Evolutionary conservation across 768 basidiomycete species (phyloP).

Genomic region (Ephemerocybe angulata): DNA sequence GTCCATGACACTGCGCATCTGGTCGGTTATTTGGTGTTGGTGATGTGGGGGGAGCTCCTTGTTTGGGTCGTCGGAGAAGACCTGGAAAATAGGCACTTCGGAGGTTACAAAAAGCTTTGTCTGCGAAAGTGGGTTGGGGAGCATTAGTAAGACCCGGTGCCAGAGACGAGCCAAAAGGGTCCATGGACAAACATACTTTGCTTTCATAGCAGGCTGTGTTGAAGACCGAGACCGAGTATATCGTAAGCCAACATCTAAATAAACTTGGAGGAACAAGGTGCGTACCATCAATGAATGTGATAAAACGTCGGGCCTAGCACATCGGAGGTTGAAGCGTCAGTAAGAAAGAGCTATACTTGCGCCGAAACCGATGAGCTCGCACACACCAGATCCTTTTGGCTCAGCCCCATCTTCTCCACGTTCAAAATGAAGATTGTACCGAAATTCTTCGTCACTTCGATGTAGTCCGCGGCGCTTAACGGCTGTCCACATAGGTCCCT

Average conservation of each 20-base stretch:
- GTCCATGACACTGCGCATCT: conserved; percentile 93
- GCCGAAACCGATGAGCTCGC: conserved; percentile 3
- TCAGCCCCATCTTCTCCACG: conserved; percentile 84
- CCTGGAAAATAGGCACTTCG: conserved; percentile 84
- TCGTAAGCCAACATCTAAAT: not conserved
- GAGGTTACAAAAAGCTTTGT: conserved; percentile 91
- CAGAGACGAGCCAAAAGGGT: not conserved
- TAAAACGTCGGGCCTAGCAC: conserved; percentile 88
- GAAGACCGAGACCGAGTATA: conserved; percentile 4
- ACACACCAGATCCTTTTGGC: conserved; percentile 78
- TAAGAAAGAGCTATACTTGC: too few relatives aligned
- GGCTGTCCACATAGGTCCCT: conserved; percentile 83
- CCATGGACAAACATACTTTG: conserved; percentile 45
- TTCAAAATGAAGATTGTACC: conserved; percentile 83
- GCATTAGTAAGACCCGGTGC: not conserved
- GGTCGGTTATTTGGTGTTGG: conserved; percentile 51
- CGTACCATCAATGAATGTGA: conserved; percentile 92
- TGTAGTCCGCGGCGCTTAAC: conserved; percentile 91
- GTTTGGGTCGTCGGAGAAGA: conserved; percentile 74
- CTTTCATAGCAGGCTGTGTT: conserved; percentile 83
- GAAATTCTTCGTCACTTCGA: conserved; percentile 88
- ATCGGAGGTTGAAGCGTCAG: not conserved
- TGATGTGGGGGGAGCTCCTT: conserved; percentile 31
- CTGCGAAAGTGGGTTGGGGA: conserved; percentile 31
- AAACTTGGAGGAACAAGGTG: conserved; percentile 14